These are phyloP conservation scores for Debaryomyces maramus DNA, from an alignment of 805 yeast species.

Conservation along the genomic window DNA sequence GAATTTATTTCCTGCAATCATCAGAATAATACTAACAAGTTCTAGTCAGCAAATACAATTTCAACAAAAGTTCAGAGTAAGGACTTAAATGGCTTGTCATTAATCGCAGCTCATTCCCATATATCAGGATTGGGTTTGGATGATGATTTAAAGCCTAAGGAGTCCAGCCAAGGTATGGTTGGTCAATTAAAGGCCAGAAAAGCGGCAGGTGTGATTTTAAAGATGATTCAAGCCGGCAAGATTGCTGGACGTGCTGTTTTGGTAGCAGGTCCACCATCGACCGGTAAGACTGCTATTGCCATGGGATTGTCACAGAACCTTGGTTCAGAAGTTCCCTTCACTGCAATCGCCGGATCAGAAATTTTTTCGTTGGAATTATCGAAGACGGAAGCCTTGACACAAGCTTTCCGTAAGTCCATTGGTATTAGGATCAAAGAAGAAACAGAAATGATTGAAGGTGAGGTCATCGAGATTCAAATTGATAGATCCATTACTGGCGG, in stretches of 20 bases:
- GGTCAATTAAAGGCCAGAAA: constrained; percentile 94
- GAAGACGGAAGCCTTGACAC: constrained; percentile 95
- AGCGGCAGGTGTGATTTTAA: constrained; percentile 92
- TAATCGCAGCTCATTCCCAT: constrained; percentile 97
- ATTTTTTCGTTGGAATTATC: constrained; percentile 87
- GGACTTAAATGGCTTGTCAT: constrained; percentile 52
- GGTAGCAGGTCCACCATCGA: constrained; percentile 97
- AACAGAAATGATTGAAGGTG: constrained; percentile 97
- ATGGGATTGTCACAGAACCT: constrained; percentile 82
- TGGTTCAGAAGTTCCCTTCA: constrained; percentile 85
- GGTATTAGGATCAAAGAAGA: constrained; percentile 96
- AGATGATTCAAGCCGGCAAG: constrained; percentile 89
- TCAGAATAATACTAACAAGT: constrained; percentile 2
- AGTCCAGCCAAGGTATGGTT: constrained; percentile 87
- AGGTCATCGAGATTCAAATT: constrained; percentile 94
- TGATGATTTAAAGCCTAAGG: constrained; percentile 81
- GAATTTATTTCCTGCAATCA: background rate
- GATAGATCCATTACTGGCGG: constrained; percentile 96
- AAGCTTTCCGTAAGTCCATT: constrained; percentile 92
- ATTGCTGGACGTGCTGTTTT: constrained; percentile 96
- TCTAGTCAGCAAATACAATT: constrained; percentile 23
- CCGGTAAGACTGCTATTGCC: constrained; percentile 98
- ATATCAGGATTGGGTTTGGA: constrained; percentile 96
- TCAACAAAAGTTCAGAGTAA: constrained; percentile 33
- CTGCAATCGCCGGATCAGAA: constrained; percentile 93